Base-by-base conservation (phyloP, 352 stramenopile species). In the Phytophthora nicotianae region DNA sequence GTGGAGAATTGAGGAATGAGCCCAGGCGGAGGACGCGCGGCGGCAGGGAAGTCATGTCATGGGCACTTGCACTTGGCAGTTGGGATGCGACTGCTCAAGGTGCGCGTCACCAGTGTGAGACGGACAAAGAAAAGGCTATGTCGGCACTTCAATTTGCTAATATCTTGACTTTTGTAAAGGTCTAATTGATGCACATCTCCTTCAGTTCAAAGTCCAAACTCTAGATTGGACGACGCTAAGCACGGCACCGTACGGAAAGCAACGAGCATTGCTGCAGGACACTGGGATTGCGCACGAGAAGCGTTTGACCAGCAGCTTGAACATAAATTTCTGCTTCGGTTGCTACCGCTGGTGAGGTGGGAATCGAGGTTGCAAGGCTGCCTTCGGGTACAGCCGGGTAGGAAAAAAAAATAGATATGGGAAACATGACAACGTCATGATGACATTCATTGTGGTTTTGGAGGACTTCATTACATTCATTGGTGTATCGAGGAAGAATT, bases 1-100 rank as follows among this genome's bases (percentile, higher is more conserved):
- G 62, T 41, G 41, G 63, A 37, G 55, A 73, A 74, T 64, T 65
- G 58, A 24, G 26, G 51, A 79, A 43, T 79, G 70, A 68, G 58
- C 19, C 29, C 32, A 16, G 26, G 37, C 29, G 29, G 35, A 35
- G n/a, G 16, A 29, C 24, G 54, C 17, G 32, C 9, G 19, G 49
- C 23, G 16, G n/a, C 24, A 5, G 20, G 6, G n/a, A 29, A 48
- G 38, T 5, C 17, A 38, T 6, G 33, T 35, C 29, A 35, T 35
- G 29, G 35, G 19, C 7, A 27, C 17, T 50, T 50, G 45, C 24
- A 37, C 45, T 49, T 14, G 5, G 29, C 29, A 21, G 13, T n/a
- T 11, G 45, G 26, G 24, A 51, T 51, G 46, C 46, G 27, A 42
- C 47, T 53, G 47, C 47, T 53, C 27, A 53, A 42, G 47, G 47